Conservation (phyloP, 805 yeast genomes). For the Yarrowia deformans region DNA sequence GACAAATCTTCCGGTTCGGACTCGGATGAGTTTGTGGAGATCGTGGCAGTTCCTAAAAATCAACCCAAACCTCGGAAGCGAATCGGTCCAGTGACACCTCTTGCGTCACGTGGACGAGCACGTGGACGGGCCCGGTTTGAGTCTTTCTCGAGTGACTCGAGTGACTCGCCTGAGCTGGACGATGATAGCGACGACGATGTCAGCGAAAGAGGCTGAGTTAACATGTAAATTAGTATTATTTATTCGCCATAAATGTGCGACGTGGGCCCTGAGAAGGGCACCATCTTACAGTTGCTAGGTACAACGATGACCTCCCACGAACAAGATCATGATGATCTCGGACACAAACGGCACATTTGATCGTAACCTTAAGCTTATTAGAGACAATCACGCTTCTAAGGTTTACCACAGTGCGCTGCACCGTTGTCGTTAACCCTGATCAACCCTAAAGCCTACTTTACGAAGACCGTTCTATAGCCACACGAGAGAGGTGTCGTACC, state of each 20-base stretch:
- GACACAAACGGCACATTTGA: no score
- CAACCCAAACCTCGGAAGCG: background rate
- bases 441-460: no score
- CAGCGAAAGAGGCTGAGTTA: background rate
- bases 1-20: background rate
- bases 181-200: conserved; percentile 8
- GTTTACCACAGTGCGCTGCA: no score
- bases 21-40: background rate
- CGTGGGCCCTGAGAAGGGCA: no score
- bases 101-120: background rate
- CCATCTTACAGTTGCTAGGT: no score
- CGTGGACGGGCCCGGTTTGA: background rate
- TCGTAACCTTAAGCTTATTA: no score
- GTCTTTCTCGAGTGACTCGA: background rate
- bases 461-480: no score
- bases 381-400: no score
- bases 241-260: background rate
- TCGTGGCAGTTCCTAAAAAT: conserved; percentile 5
- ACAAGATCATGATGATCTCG: no score
- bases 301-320: no score
- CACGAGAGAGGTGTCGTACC: no score
- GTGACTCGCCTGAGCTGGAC: background rate
- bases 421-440: no score
- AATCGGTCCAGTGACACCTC: background rate
- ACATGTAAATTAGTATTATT: background rate